Evolutionary conservation across 352 stramenopile genomes (phyloP).

Genomic region (Blastocystis sp.): DNA sequence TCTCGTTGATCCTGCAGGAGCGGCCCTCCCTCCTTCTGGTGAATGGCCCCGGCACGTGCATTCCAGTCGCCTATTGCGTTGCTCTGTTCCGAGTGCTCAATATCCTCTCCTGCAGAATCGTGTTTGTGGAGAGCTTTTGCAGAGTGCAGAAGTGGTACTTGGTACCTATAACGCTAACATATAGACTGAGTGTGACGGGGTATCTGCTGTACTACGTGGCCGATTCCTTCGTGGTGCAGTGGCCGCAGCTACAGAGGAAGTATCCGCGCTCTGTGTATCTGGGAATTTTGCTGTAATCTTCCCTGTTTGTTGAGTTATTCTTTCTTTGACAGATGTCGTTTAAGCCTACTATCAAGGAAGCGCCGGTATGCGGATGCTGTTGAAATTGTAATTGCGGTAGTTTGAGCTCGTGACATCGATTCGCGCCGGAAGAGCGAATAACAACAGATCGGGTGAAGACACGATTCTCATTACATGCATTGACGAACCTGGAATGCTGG

Average conservation of each 20-base stretch:
- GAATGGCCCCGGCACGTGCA: conserved; percentile 88
- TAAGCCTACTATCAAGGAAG: neutral
- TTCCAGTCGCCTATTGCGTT: conserved; percentile 83
- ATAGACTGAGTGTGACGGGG: conserved; percentile 82
- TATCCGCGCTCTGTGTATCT: conserved; percentile 81
- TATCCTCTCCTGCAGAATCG: conserved; percentile 77
- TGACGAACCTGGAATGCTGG: conserved; percentile 38
- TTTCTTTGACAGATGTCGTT: conserved; percentile 40
- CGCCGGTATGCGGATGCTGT: neutral
- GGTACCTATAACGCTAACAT: neutral
- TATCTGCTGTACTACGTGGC: conserved; percentile 87
- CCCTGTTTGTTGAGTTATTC: conserved; percentile 1
- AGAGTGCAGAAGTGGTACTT: conserved; percentile 78
- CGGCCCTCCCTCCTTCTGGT: conserved; percentile 84
- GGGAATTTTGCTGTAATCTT: conserved; percentile 71
- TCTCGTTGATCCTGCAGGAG: conserved; percentile 77
- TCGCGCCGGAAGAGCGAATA: conserved; percentile 11
- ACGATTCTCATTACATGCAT: conserved; percentile 32
- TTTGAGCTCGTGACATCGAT: conserved; percentile 48
- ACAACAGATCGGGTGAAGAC: conserved; percentile 17
- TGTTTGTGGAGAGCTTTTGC: conserved; percentile 90
- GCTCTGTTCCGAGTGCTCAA: conserved; percentile 81
- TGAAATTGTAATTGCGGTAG: neutral
- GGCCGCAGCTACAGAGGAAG: conserved; percentile 81
- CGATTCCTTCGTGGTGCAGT: conserved; percentile 89